Evolutionary conservation across 2,329 filamentous ascomycete genomes (phyloP).

Genomic region (Alternaria angustiovoidea): DNA sequence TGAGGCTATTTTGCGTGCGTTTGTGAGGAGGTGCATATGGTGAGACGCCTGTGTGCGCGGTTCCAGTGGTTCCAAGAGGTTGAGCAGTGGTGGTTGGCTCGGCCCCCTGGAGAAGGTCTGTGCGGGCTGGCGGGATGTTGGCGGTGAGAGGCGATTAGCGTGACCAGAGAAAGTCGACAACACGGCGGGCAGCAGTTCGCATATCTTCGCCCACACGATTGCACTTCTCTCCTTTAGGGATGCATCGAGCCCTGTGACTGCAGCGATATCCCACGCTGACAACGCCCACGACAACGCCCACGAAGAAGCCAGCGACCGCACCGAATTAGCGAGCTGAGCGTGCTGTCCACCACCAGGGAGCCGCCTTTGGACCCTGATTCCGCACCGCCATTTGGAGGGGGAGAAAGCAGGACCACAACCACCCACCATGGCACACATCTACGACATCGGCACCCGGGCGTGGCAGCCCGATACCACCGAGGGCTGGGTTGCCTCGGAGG

Average conservation of each 20-base stretch:
- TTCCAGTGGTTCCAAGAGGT: constrained; percentile 20
- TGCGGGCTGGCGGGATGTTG: constrained; percentile 29
- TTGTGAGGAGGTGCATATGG: constrained; percentile 24
- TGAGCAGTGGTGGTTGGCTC: constrained; percentile 25
- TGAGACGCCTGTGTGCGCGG: constrained; percentile 26
- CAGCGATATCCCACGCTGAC: constrained; percentile 36
- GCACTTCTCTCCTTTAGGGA: constrained; percentile 22
- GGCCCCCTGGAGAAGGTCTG: constrained; percentile 19
- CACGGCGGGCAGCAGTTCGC: constrained; percentile 16
- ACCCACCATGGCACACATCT: constrained; percentile 81
- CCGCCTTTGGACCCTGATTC: constrained; percentile 36
- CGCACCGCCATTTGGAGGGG: constrained; percentile 25
- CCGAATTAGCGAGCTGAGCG: constrained; percentile 29
- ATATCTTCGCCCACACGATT: constrained; percentile 15
- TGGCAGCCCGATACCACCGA: constrained; percentile 98
- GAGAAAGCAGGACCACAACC: constrained; percentile 19
- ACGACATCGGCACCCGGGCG: constrained; percentile 94
- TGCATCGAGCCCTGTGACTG: constrained; percentile 42
- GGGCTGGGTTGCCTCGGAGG: constrained; percentile 97
- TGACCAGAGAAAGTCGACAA: constrained; percentile 31
- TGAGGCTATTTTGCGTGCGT: constrained; percentile 17
- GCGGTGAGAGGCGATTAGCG: constrained; percentile 35
- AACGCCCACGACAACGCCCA: constrained; percentile 19
- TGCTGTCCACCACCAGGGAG: constrained; percentile 32
- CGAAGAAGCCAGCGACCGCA: constrained; percentile 22